phyloP scores from a whole-genome alignment of 2,329 filamentous ascomycete genomes.

The Diaporthe citri region DNA sequence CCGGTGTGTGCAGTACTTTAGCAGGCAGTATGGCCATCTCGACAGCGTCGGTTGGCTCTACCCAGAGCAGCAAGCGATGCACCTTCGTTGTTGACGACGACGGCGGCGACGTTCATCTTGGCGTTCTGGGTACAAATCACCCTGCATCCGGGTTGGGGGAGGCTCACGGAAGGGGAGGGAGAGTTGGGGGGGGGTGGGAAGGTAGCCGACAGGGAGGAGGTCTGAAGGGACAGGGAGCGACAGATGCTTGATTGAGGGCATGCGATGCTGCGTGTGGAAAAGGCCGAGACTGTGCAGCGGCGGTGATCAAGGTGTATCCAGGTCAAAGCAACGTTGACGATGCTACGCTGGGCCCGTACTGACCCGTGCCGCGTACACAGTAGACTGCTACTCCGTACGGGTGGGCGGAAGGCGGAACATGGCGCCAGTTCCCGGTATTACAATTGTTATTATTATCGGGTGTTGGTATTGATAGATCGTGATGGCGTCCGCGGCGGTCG shows the following conservation, averaged over 20 bases:
- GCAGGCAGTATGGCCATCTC: background rate
- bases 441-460: background rate
- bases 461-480: background rate
- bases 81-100: background rate
- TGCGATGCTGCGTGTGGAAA: constrained; percentile 9
- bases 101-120: background rate
- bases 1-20: background rate
- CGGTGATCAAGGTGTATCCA: constrained; percentile 20
- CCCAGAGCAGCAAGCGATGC: background rate
- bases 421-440: constrained; percentile 5
- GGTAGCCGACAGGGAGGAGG: background rate
- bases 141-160: constrained; percentile 1
- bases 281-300: constrained; percentile 22
- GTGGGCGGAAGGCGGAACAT: constrained; percentile 16
- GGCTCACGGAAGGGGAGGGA: background rate
- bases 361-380: constrained; percentile 1
- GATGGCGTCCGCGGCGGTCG: background rate
- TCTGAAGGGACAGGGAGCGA: background rate
- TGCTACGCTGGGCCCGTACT: constrained; percentile 18
- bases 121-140: background rate
- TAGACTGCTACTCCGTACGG: background rate
- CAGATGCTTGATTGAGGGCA: constrained; percentile 27
- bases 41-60: background rate
- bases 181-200: too few species aligned
- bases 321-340: constrained; percentile 19